A percentile compares a stretch with the other conserved stretches of the same genome.
Evolutionary conservation across 306 rosid genomes (phyloP).

Genomic region (Cucurbita argyrosperma): DNA sequence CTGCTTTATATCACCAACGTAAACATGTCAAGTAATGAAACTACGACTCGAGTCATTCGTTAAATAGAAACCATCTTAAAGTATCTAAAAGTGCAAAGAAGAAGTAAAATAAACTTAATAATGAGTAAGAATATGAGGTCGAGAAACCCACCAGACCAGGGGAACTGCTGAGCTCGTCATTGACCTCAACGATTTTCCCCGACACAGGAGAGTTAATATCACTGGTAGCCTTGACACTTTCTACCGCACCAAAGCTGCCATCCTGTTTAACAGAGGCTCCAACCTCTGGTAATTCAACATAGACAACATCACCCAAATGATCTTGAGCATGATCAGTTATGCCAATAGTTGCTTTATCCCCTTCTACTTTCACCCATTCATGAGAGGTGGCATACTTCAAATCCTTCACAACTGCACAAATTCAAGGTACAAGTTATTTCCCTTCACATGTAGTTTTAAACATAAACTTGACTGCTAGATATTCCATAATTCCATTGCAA

Average conservation of each 20-base stretch:
- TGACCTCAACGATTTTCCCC: constrained; percentile 61
- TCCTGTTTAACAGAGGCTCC: constrained; percentile 55
- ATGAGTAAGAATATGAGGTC: neutral
- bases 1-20: neutral
- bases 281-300: constrained; percentile 75
- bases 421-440: neutral
- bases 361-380: constrained; percentile 86
- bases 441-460: neutral
- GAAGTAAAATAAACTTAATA: neutral
- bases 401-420: constrained; percentile 57
- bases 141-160: constrained; percentile 71
- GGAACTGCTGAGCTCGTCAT: constrained; percentile 52
- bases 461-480: neutral
- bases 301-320: constrained; percentile 94
- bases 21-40: neutral
- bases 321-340: constrained; percentile 92
- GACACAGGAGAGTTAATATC: constrained; percentile 83
- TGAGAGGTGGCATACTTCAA: constrained; percentile 66
- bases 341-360: constrained; percentile 62
- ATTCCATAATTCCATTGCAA: neutral
- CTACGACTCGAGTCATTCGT: neutral
- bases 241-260: constrained; percentile 72
- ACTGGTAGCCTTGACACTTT: constrained; percentile 95
- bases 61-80: neutral
- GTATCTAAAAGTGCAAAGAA: neutral